These are phyloP conservation scores for Taxillus chinensis DNA, from an alignment of 164 flowering plant genomes.

Conservation along the genomic window DNA sequence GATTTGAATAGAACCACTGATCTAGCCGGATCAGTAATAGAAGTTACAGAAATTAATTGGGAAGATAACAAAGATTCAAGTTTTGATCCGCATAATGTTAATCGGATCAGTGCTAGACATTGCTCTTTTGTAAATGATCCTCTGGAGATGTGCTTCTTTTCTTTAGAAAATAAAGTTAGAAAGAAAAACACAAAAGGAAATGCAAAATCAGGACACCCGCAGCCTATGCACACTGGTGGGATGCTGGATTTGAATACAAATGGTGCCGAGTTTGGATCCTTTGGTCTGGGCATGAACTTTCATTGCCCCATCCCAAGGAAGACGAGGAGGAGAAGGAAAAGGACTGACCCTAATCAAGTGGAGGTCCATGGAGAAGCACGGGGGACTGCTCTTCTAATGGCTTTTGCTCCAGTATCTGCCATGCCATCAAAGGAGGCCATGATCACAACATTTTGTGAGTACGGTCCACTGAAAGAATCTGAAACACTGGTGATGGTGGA, in stretches of 20 bases:
- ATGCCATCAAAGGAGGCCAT: conserved; percentile 41
- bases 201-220: conserved; percentile 5
- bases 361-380: conserved; percentile 13
- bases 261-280: conserved; percentile 10
- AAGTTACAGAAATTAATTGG: conserved; percentile 13
- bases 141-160: neutral
- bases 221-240: conserved; percentile 6
- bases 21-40: neutral
- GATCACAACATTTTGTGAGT: conserved; percentile 24
- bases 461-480: conserved; percentile 39
- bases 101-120: neutral
- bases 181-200: conserved; percentile 26
- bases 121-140: neutral
- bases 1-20: conserved; percentile 20
- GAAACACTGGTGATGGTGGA: conserved; percentile 30
- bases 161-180: conserved; percentile 10
- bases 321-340: conserved; percentile 17
- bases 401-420: conserved; percentile 32
- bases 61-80: conserved; percentile 1
- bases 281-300: conserved; percentile 8
- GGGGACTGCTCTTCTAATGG: conserved; percentile 31
- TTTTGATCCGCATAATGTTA: neutral
- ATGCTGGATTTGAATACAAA: conserved; percentile 39
- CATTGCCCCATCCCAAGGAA: conserved; percentile 13
- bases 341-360: conserved; percentile 2